Conservation (phyloP, 495 filamentous ascomycete species). For the Lophiotrema nucula region DNA sequence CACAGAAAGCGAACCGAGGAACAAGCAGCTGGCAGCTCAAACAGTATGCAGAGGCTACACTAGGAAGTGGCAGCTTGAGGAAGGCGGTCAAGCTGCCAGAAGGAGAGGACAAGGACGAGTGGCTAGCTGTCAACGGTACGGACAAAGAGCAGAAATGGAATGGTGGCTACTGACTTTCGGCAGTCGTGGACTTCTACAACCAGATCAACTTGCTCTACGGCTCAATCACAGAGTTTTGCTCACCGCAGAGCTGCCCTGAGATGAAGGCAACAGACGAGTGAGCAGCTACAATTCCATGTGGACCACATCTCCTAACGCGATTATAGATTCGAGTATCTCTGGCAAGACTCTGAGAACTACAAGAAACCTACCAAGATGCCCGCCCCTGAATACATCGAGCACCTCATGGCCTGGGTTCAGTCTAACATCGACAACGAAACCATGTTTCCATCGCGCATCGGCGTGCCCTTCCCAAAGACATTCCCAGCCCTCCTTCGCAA, state of each 20-base stretch:
- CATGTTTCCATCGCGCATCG: slow-evolving; percentile 90
- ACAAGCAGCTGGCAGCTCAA: slow-evolving; percentile 93
- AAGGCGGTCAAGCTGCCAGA: slow-evolving; percentile 97
- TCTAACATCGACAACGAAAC: slow-evolving; percentile 92
- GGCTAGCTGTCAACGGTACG: slow-evolving; percentile 93
- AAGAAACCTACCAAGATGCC: slow-evolving; percentile 97
- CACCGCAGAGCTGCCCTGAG: slow-evolving; percentile 91
- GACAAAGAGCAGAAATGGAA: background rate
- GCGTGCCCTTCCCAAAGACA: slow-evolving; percentile 91
- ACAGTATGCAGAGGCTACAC: slow-evolving; percentile 95
- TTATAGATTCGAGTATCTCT: slow-evolving; percentile 90
- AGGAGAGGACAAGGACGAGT: slow-evolving; percentile 95
- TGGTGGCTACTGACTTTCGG: background rate
- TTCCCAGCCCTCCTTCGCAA: slow-evolving; percentile 85
- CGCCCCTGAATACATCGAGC: slow-evolving; percentile 94
- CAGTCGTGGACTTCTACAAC: slow-evolving; percentile 99
- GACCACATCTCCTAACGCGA: background rate
- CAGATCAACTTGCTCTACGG: slow-evolving; percentile 99
- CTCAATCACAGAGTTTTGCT: slow-evolving; percentile 98
- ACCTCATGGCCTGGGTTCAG: slow-evolving; percentile 95
- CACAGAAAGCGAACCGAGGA: slow-evolving; percentile 80
- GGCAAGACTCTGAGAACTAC: slow-evolving; percentile 92
- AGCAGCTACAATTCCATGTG: slow-evolving; percentile 23
- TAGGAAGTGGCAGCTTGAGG: slow-evolving; percentile 89
- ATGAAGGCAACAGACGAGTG: slow-evolving; percentile 99